phyloP scores from a whole-genome alignment of 129 eudicot species.

The Tagetes patula region DNA sequence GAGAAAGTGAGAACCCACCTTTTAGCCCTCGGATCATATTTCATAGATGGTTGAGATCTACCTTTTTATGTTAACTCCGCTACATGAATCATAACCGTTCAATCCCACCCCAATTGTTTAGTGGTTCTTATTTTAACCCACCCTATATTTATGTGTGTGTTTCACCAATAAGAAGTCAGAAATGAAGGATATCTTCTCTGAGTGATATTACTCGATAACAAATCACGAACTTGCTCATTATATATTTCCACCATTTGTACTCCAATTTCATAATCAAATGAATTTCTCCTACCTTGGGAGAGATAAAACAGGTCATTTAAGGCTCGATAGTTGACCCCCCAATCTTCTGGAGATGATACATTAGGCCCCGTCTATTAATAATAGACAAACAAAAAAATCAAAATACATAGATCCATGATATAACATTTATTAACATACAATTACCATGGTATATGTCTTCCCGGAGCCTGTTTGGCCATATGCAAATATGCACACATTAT shows the following conservation, averaged over 20 bases:
- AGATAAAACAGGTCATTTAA: constrained; percentile 73
- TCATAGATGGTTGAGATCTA: neutral
- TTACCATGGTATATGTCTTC: constrained; percentile 90
- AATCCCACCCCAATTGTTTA: neutral
- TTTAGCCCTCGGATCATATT: too few species aligned
- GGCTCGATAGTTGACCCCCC: constrained; percentile 97
- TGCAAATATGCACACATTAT: constrained; percentile 85
- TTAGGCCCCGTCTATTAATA: constrained; percentile 65
- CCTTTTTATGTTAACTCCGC: neutral
- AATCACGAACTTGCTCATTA: constrained; percentile 89
- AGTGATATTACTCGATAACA: constrained; percentile 44
- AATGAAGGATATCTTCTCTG: constrained; percentile 80
- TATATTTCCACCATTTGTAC: constrained; percentile 96
- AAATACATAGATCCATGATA: neutral
- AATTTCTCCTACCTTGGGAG: constrained; percentile 66
- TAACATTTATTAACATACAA: neutral
- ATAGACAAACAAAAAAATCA: neutral
- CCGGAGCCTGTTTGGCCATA: constrained; percentile 97
- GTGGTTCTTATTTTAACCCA: neutral
- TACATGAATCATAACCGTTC: neutral
- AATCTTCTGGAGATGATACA: constrained; percentile 58
- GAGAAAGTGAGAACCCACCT: neutral
- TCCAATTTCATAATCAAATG: constrained; percentile 63
- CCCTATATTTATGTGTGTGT: neutral
- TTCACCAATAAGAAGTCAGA: constrained; percentile 10